A percentile compares a stretch with the other conserved stretches of the same genome.
Conservation (phyloP, 1,139 yeast genomes). For the Magnusiomyces sp. region DNA sequence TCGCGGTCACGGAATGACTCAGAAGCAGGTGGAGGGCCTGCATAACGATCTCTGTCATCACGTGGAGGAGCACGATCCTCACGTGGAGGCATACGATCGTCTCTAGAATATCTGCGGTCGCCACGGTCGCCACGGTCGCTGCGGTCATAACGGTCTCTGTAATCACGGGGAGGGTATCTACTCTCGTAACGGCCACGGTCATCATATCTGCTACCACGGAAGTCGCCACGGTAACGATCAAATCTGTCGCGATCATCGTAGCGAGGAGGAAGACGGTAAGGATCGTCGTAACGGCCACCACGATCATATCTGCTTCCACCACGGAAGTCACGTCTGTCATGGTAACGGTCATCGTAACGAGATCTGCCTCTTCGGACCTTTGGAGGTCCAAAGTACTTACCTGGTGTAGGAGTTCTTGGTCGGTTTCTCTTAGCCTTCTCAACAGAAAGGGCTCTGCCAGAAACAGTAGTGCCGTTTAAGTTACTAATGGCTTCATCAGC, state of each 20-base stretch:
- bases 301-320: slow-evolving; percentile 20
- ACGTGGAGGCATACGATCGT: slow-evolving; percentile 20
- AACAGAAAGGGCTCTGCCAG: slow-evolving; percentile 29
- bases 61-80: slow-evolving; percentile 16
- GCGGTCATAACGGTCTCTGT: slow-evolving; percentile 18
- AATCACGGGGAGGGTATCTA: slow-evolving; percentile 15
- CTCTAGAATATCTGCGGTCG: slow-evolving; percentile 19
- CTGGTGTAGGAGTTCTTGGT: slow-evolving; percentile 37
- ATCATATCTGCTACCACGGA: slow-evolving; percentile 19
- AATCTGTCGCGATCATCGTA: slow-evolving; percentile 25
- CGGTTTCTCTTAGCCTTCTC: slow-evolving; percentile 34
- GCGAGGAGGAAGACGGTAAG: slow-evolving; percentile 24
- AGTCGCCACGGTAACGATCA: slow-evolving; percentile 24
- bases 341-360: slow-evolving; percentile 17
- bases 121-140: slow-evolving; percentile 16
- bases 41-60: slow-evolving; percentile 17
- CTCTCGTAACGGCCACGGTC: slow-evolving; percentile 17
- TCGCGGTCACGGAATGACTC: slow-evolving; percentile 20
- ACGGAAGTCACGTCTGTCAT: slow-evolving; percentile 15
- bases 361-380: slow-evolving; percentile 24
- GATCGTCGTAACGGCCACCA: slow-evolving; percentile 21
- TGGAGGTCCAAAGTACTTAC: slow-evolving; percentile 36
- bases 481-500: slow-evolving; percentile 31
- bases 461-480: slow-evolving; percentile 28
- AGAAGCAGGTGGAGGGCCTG: slow-evolving; percentile 15